Evolutionary conservation across 768 basidiomycete species (phyloP), one percentile per base, ranked within the genome.

Genomic region (Hirschioporus abietinus): DNA sequence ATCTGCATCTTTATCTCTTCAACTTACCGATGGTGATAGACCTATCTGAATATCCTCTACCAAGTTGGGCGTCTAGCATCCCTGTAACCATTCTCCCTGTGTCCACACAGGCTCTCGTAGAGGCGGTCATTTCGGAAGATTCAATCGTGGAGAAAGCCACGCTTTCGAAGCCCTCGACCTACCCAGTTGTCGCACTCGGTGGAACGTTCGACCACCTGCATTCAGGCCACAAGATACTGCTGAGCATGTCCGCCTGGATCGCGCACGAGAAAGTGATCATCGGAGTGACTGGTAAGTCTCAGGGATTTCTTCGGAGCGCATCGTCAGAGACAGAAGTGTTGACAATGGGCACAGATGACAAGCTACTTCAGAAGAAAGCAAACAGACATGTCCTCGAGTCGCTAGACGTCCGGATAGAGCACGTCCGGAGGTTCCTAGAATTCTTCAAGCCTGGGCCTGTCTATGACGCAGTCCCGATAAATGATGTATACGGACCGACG

Each of bases 181-280:
- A 79, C 73, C 90, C 89, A 15, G 91, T 94, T 64, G 86, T 90
- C n/a, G 91, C 88, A 0, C 82, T 98, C 8, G 96, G 97, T 7
- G 97, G 97, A 0, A 99, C 97, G 0, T 99, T 99, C 76, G 97
- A 99, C 77, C 97, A 99, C 75, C 85, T 99, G 18, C 97, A 99
- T 74, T 87, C 95, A 3, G 97, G 96, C 0, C 97, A 99, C 80
- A 97, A 97, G 78, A 96, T 99, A 67, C 85, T 99, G 30, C 84
- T 99, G 12, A 92, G 93, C 72, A 94, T 97, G 88, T 90, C 87
- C 15, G 88, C 92, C 0, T 95, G 90, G 84, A 88, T 99, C 66
- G 82, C 95, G 0, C 74, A 78, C 59, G 76, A 82, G 68, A 95
- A 95, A 76, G 78, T 99, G 72, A 93, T 99, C 68, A 88, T 98